Evolutionary conservation across 352 stramenopile species (phyloP).

Genomic region (Plasmopara viticola): DNA sequence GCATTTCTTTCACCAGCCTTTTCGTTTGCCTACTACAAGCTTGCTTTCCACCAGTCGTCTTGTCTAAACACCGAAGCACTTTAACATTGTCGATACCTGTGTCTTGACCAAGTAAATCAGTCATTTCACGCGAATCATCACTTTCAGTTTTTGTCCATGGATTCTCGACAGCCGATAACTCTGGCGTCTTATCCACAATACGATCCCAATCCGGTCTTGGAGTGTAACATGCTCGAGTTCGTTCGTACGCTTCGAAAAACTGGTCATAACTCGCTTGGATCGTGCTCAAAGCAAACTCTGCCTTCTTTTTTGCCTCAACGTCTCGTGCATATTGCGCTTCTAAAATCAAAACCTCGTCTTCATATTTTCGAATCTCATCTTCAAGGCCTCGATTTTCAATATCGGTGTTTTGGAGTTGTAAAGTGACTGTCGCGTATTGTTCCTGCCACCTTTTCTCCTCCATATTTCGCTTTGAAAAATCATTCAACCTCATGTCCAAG

Average conservation of each 20-base stretch:
- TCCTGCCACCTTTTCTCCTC: conserved; percentile 59
- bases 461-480: conserved; percentile 48
- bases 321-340: conserved; percentile 38
- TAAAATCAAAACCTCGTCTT: conserved; percentile 27
- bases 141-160: conserved; percentile 43
- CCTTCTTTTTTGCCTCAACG: conserved; percentile 15
- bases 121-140: background rate
- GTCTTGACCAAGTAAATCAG: background rate
- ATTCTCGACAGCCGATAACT: conserved; percentile 51
- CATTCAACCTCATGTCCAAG: conserved; percentile 50
- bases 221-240: conserved; percentile 52
- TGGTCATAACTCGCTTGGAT: conserved; percentile 23
- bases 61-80: conserved; percentile 4
- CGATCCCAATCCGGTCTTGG: conserved; percentile 55
- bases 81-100: conserved; percentile 10
- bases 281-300: conserved; percentile 17
- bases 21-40: conserved; percentile 22
- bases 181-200: conserved; percentile 53
- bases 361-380: conserved; percentile 29
- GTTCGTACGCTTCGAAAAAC: conserved; percentile 20
- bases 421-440: conserved; percentile 29
- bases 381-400: conserved; percentile 39
- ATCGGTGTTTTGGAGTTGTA: conserved; percentile 28
- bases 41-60: background rate
- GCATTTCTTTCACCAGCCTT: conserved; percentile 58